These are phyloP conservation scores for Apiospora malaysiana DNA, from an alignment of 2,329 filamentous ascomycete species.

Conservation along the genomic window DNA sequence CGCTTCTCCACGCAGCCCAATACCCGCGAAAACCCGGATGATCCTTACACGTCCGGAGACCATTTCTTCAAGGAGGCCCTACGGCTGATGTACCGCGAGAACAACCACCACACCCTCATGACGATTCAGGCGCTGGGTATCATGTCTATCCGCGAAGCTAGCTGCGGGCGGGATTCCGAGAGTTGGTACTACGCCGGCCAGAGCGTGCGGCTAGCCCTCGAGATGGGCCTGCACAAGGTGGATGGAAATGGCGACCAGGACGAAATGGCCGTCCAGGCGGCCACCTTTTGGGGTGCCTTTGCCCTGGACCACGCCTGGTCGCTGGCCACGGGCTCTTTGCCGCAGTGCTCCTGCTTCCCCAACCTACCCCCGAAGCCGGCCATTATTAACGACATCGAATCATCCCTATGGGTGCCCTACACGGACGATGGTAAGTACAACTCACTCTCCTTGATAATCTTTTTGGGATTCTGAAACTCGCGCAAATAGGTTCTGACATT, in stretches of 20 bases:
- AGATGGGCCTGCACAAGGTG: constrained; percentile 70
- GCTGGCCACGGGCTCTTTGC: constrained; percentile 65
- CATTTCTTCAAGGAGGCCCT: constrained; percentile 76
- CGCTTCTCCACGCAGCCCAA: constrained; percentile 70
- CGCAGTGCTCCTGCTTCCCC: constrained; percentile 63
- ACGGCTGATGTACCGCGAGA: constrained; percentile 62
- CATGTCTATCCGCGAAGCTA: constrained; percentile 78
- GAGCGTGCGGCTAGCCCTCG: constrained; percentile 73
- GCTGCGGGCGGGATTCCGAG: constrained; percentile 73
- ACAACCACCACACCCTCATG: constrained; percentile 67
- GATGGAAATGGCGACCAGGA: constrained; percentile 53
- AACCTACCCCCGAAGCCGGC: constrained; percentile 64
- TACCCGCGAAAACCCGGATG: constrained; percentile 65
- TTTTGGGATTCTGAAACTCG: constrained; percentile 19
- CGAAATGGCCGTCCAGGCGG: constrained; percentile 62
- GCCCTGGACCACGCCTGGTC: constrained; percentile 71
- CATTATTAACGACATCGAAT: constrained; percentile 65
- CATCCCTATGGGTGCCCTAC: constrained; percentile 64
- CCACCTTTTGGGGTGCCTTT: constrained; percentile 68
- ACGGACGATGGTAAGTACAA: constrained; percentile 58
- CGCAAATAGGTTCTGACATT: constrained; percentile 26
- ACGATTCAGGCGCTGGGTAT: constrained; percentile 78
- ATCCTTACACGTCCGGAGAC: constrained; percentile 71
- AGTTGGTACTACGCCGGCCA: constrained; percentile 77
- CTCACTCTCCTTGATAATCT: not conserved